These are phyloP conservation scores for Epicoccum nigrum DNA, from an alignment of 2,329 filamentous ascomycete genomes.

Conservation along the genomic window DNA sequence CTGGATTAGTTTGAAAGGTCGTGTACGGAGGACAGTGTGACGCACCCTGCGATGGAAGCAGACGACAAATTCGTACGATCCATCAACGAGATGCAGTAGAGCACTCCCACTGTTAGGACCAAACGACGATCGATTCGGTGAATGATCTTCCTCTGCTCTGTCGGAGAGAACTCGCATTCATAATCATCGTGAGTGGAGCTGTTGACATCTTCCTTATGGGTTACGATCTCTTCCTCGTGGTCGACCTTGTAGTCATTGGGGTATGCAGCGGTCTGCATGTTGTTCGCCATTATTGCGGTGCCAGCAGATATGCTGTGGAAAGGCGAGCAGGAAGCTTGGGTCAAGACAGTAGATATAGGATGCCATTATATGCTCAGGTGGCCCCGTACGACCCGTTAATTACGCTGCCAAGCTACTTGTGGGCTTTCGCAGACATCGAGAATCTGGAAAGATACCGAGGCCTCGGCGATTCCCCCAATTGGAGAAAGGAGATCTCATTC, in stretches of 20 bases:
- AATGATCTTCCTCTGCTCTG: conserved; percentile 72
- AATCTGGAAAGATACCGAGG: conserved; percentile 36
- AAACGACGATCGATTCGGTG: conserved; percentile 67
- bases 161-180: conserved; percentile 57
- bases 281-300: conserved; percentile 15
- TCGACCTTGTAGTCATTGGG: conserved; percentile 25
- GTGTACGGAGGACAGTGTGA: not conserved
- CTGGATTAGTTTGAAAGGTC: conserved; percentile 25
- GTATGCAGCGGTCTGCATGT: conserved; percentile 3
- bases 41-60: conserved; percentile 71
- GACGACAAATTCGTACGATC: conserved; percentile 78
- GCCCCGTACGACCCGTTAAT: conserved; percentile 21
- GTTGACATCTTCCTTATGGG: conserved; percentile 34
- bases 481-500: conserved; percentile 10
- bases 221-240: conserved; percentile 30
- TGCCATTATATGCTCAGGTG: conserved; percentile 21
- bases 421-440: conserved; percentile 5
- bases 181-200: conserved; percentile 33
- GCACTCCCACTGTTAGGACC: conserved; percentile 57
- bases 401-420: conserved; percentile 22
- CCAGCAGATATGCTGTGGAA: conserved; percentile 1
- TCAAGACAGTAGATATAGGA: conserved; percentile 9
- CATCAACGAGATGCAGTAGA: conserved; percentile 80
- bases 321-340: conserved; percentile 12
- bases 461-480: conserved; percentile 19